phyloP scores from a whole-genome alignment of 257 asterid genomes.

The Phtheirospermum japonicum region DNA sequence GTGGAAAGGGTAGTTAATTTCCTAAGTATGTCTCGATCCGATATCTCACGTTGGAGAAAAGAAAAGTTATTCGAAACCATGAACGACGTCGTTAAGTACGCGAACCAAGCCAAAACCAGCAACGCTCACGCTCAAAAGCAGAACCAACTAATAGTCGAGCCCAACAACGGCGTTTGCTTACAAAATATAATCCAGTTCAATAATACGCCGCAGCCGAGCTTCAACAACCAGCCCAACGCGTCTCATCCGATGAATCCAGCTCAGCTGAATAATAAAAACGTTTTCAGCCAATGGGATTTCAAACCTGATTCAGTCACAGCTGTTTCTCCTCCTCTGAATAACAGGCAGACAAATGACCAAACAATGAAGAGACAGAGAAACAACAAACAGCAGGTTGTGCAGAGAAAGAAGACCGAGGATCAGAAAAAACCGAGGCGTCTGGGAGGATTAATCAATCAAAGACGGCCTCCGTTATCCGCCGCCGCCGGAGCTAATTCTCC shows the following conservation, averaged over 20 bases:
- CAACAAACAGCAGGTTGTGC: neutral
- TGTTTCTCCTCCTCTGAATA: constrained; percentile 23
- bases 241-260: neutral
- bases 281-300: too few species aligned
- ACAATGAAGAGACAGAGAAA: constrained; percentile 16
- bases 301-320: neutral
- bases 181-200: constrained; percentile 24
- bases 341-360: constrained; percentile 27
- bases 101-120: neutral
- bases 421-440: constrained; percentile 24
- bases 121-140: constrained; percentile 19
- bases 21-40: constrained; percentile 30
- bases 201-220: constrained; percentile 14
- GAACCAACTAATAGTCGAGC: constrained; percentile 30
- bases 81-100: neutral
- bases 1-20: constrained; percentile 6
- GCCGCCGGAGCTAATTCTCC: constrained; percentile 26
- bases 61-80: constrained; percentile 28
- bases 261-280: constrained; percentile 13
- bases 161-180: constrained; percentile 11
- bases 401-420: constrained; percentile 18
- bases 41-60: constrained; percentile 19
- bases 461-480: constrained; percentile 23
- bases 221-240: constrained; percentile 8
- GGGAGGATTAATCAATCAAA: constrained; percentile 26